Base-by-base conservation (phyloP, 2,329 filamentous ascomycete genomes). In the Botrytis galanthina region DNA sequence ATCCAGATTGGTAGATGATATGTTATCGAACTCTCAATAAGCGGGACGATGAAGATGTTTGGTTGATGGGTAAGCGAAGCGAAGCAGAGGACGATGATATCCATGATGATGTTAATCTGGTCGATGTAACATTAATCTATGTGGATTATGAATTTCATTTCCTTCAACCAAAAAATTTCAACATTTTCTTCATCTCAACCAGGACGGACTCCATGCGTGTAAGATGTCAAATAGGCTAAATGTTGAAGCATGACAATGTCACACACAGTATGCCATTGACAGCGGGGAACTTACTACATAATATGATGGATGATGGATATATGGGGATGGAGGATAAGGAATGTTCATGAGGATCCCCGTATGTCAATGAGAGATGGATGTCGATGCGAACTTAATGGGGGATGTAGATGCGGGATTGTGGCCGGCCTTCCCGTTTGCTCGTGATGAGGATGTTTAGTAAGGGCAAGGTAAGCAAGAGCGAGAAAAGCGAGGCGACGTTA, bases 1-100 rank as follows among this genome's bases (percentile, higher is more conserved):
- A 57, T 59, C 39, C 54, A 37, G 29, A 70, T 70, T 42, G n/a
- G 61, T 44, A 44, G 60, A n/a, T 29, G 37, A 42, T 63, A 37
- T 64, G 48, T 51, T 71, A 63, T 71, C 32, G 44, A 57, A 70
- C 67, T 70, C 60, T 70, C 67, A 44, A 60, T 44, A 46, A 67
- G 35, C n/a, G 26, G 32, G 48, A 67, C n/a, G 2, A 12, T 35
- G 42, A 61, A 61, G 48, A 44, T 59, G 32, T 61, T 61, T 70
- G 67, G 26, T 37, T 70, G 48, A n/a, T 18, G 51, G 51, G 51
- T 14, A 26, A 42, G 14, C 37, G 51, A 26, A 42, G 14, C 37
- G 51, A 54, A 67, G 46, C 35, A 51, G 26, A 29, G 37, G 35
- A 44, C 26, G 67, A 22, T 20, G 4, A 37, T 54, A 39, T 51